Evolutionary conservation across 2,329 filamentous ascomycete genomes (phyloP), one percentile per base, ranked within the genome.

Genomic region (Cryphonectria radicalis): DNA sequence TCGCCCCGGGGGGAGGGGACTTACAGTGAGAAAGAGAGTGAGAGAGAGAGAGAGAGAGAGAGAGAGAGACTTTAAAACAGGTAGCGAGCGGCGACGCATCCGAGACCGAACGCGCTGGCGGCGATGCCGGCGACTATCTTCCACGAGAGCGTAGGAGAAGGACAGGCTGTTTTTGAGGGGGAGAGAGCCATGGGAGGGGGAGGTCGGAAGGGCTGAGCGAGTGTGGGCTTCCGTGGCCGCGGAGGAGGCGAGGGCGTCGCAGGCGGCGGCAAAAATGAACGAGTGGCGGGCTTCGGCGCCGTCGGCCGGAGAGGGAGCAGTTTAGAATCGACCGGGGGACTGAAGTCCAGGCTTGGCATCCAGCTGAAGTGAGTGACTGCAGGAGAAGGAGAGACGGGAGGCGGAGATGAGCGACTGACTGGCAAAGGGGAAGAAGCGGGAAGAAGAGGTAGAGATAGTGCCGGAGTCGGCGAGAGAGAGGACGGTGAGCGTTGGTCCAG

Each of bases 41-140:
- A 40, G 22, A 37, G 32, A 19, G n/a, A 2, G n/a, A 37, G 7
- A 22, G 32, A 37, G 6, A 63, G 14, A 63, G 40, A 42, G 37
- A 25, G 10, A 37, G n/a, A 4, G 37, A 28, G 57, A 62, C 3
- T 8, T 50, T 28, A 73, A 53, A 73, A 53, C n/a, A 71, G 50
- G 37, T 69, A 71, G 46, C 71, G 71, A 73, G 69, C 37, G 66
- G 70, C 71, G 17, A 62, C 63, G n/a, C 64, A 63, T 43, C 66
- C 71, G 32, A 73, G 71, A 35, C 69, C 63, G 32, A 71, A 71
- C 14, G 71, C 42, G 32, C 69, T 69, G 11, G 43, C 69, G 19
- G 71, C 71, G 17, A 73, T 50, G 55, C 71, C 69, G 46, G 62
- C 59, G 22, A 63, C 63, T 7, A 66, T 40, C 66, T 71, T 71